Conservation (phyloP, 2,329 filamentous ascomycete genomes). For the Aspergillus versicolor region DNA sequence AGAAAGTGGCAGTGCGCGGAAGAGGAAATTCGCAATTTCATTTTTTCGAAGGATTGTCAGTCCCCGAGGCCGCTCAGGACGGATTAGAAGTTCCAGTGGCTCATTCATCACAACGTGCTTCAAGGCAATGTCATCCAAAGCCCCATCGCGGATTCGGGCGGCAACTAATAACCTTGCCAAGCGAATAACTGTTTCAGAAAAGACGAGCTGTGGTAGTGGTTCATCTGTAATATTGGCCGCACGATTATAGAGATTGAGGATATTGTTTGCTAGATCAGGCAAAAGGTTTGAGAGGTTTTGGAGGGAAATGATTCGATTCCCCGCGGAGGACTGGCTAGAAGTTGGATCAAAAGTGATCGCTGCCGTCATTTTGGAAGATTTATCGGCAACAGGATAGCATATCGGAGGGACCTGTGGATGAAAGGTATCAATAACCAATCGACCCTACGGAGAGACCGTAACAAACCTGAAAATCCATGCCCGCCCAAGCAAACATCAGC, state of each 20-base stretch:
- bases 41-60: constrained; percentile 54
- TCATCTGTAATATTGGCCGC: constrained; percentile 54
- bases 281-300: constrained; percentile 54
- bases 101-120: constrained; percentile 60
- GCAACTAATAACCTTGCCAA: constrained; percentile 54
- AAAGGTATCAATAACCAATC: constrained; percentile 12
- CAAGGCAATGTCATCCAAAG: constrained; percentile 51
- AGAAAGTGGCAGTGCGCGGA: constrained; percentile 69
- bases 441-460: background rate
- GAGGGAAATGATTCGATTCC: constrained; percentile 47
- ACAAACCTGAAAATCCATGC: constrained; percentile 66
- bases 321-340: constrained; percentile 44
- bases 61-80: constrained; percentile 36
- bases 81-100: constrained; percentile 36
- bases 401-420: constrained; percentile 52
- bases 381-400: constrained; percentile 53
- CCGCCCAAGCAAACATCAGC: constrained; percentile 79
- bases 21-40: constrained; percentile 64
- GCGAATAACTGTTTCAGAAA: constrained; percentile 58
- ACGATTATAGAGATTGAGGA: constrained; percentile 56
- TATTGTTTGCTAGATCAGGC: constrained; percentile 57
- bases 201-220: constrained; percentile 53
- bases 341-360: constrained; percentile 39
- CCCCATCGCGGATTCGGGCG: constrained; percentile 51
- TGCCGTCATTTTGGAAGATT: constrained; percentile 45